Evolutionary conservation across 2,329 filamentous ascomycete genomes (phyloP), one percentile per base, ranked within the genome.

Genomic region (Trichoderma lentiforme): DNA sequence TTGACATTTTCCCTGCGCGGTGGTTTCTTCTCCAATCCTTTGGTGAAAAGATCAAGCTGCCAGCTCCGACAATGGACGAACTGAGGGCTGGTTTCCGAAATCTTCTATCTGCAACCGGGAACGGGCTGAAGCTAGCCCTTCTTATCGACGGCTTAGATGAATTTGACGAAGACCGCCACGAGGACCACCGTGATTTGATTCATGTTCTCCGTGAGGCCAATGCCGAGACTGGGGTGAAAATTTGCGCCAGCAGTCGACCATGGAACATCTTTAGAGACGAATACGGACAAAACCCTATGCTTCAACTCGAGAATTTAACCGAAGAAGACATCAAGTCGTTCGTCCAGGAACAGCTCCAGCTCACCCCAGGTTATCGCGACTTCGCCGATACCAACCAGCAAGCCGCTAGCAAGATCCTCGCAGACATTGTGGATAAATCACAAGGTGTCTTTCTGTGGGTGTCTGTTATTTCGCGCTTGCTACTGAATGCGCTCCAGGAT

Each of bases 31-130:
- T 51, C 3, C 47, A 51, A 4, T 51, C 47, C n/a, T 51, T 51
- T 2, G 0, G 3, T 12, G 47, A 1, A 3, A 51, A 6, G 0
- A 24, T 51, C 5, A 14, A n/a, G 2, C 14, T 51, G 3, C 47
- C 47, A 14, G 47, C 0, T 0, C 5, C 2, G 11, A 24, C n/a
- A 3, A 24, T 24, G 9, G 4, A 3, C 1, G 47, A 51, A 3
- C 21, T 51, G 4, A 24, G 18, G n/a, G 2, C 1, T 24, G 47
- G 47, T 6, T 51, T 51, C 5, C 47, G 5, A 11, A 51, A 24
- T 0, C n/a, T 51, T 0, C 4, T 51, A 11, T 51, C 47, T 14
- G n/a, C n/a, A 6, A 21, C 47, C 4, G 47, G 47, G 0, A 3
- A 51, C n/a, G 6, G 2, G 6, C 3, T 51, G 11, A 51, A 51